Evolutionary conservation across 306 rosid genomes (phyloP), one percentile per base, ranked within the genome.

Genomic region (Gastrolobium villosum): DNA sequence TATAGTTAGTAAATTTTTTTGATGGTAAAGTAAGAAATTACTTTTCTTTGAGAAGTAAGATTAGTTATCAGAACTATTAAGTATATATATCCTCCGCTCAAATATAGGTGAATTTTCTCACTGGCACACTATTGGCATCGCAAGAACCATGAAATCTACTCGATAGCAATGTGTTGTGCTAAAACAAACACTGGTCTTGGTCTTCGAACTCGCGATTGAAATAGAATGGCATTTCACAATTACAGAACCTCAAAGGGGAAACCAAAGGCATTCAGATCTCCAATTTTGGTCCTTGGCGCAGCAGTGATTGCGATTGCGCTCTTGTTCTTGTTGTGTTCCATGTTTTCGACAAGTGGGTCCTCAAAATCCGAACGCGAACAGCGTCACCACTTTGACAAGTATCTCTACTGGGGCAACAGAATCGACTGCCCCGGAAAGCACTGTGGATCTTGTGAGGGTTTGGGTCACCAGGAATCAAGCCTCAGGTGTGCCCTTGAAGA

Each of bases 341-440:
- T 90, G 3, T 9, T 85, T 59, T 87, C 91, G 80, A 87, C 90
- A 3, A 81, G 13, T 44, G 84, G 62, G 32, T 82, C 78, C 44
- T 50, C 83, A 3, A 53, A 48, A 48, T 49, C 83, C 60, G 64
- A 54, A 15, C 53, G 39, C 6, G 66, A 73, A 44, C 57, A 14
- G 13, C 3, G 4, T 3, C 13, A 6, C 30, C 36, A 4, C 36
- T 0, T n/a, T 30, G 86, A 83, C 13, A 89, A 85, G 85, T 95
- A 89, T 60, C 82, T 95, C 35, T 95, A 95, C 53, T 93, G 99
- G 99, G 99, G 98, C 6, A 60, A 31, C 50, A 82, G 90, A 83
- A 87, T 95, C 69, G 99, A 95, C 79, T 95, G 99, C 81, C 99
- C 99, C 0, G 99, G 98, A 5, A 95, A 93, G 67, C 99, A 95